phyloP scores from a whole-genome alignment of 176 grass and related monocot genomes.

The Ampelocalamus luodianensis region DNA sequence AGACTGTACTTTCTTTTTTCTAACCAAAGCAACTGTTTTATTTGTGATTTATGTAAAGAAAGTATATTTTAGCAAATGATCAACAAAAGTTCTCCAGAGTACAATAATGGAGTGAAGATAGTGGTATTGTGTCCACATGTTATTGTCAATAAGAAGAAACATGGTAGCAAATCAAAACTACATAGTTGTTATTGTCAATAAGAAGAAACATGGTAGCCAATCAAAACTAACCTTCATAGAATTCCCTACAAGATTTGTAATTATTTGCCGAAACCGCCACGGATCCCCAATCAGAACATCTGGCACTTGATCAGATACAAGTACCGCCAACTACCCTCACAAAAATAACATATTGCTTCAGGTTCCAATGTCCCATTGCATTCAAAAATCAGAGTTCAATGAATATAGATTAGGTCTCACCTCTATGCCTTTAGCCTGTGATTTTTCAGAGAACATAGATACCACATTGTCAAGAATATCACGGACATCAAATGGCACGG shows the following conservation, averaged over 20 bases:
- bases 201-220: neutral
- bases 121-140: neutral
- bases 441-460: slow-evolving; percentile 80
- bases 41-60: neutral
- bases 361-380: neutral
- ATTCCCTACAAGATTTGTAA: slow-evolving; percentile 85
- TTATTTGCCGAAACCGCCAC: slow-evolving; percentile 75
- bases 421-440: slow-evolving; percentile 77
- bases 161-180: neutral
- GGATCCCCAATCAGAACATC: slow-evolving; percentile 72
- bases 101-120: neutral
- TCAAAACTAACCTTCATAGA: slow-evolving; percentile 73
- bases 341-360: slow-evolving; percentile 37
- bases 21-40: slow-evolving; percentile 9
- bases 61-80: neutral
- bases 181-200: neutral
- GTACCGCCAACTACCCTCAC: slow-evolving; percentile 54
- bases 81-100: neutral
- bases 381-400: slow-evolving; percentile 23
- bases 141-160: too few relatives aligned
- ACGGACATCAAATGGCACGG: slow-evolving; percentile 73
- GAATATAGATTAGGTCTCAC: slow-evolving; percentile 38
- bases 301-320: slow-evolving; percentile 77
- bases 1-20: neutral
- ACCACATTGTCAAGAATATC: slow-evolving; percentile 84